Conservation (phyloP, 2,329 filamentous ascomycete genomes). For the Alternaria brassicae region DNA sequence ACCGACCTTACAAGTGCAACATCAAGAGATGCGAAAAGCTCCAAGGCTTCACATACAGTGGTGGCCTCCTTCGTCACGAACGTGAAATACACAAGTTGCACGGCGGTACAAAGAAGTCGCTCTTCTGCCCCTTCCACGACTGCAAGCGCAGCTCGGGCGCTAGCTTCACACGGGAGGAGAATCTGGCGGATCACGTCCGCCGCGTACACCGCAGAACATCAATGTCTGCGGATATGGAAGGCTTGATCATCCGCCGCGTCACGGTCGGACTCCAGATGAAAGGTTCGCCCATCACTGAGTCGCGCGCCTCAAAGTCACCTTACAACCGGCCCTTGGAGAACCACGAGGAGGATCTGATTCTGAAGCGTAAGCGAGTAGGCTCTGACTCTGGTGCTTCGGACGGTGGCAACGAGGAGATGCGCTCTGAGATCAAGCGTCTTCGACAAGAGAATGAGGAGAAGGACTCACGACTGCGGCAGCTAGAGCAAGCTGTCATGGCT, state of each 20-base stretch:
- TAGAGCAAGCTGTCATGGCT: conserved; percentile 45
- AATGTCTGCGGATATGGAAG: conserved; percentile 45
- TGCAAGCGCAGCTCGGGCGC: conserved; percentile 90
- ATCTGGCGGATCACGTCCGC: conserved; percentile 89
- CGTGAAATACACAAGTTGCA: conserved; percentile 93
- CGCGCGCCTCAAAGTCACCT: conserved; percentile 32
- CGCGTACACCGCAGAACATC: conserved; percentile 71
- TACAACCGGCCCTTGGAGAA: no score
- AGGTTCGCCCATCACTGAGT: conserved; percentile 28
- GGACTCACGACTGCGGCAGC: conserved; percentile 45
- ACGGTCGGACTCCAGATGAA: conserved; percentile 24
- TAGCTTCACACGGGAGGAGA: conserved; percentile 92
- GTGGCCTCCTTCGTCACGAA: conserved; percentile 91
- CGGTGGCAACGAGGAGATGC: conserved; percentile 43
- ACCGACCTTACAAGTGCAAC: conserved; percentile 86
- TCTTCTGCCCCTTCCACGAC: conserved; percentile 83
- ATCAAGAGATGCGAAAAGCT: conserved; percentile 85
- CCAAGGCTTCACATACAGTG: conserved; percentile 92
- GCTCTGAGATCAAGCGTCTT: conserved; percentile 52
- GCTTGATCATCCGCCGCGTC: conserved; percentile 40
- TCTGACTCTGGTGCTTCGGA: conserved; percentile 36
- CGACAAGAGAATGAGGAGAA: conserved; percentile 52
- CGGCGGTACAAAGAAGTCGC: conserved; percentile 82
- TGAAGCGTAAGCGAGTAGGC: conserved; percentile 44
- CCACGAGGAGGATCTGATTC: conserved; percentile 35